Evolutionary conservation across 345 rosid genomes (phyloP), one percentile per base, ranked within the genome.

Genomic region (Eucalyptus lansdowneana): DNA sequence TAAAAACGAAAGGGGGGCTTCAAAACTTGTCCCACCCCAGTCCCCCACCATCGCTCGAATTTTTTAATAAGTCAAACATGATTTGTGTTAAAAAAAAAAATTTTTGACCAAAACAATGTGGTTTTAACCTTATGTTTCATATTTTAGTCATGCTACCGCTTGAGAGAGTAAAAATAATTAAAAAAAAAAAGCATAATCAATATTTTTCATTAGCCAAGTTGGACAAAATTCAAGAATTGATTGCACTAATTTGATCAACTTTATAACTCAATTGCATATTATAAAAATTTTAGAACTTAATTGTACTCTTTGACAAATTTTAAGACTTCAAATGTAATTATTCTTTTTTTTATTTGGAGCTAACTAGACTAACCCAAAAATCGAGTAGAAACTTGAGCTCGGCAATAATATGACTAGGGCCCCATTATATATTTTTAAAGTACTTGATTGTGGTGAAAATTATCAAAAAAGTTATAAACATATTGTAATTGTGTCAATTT

Each of bases 281-380:
- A 3, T 53, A 8, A 53, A 19, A 53, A 1, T 4, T 53, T 53
- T 53, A 53, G 0, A 53, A 53, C 0, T 44, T 44, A 44, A 44
- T 42, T 2, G 0, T 0, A 53, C 56, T 19, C 2, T 3, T 0
- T 53, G 0, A 53, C 0, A 53, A 53, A 53, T 53, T 53, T 53
- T 53, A 53, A 53, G 5, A 53, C 58, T 53, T 53, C 58, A 53
- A 53, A 0, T 53, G 0, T 53, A 8, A 11, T 60, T 62, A 6
- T 60, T 60, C 3, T 12, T 11, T 47, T 47, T 5, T 11, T 60
- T 25, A 60, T 14, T 65, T n/a, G 76, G 76, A 69, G 24, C 42
- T 8, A 16, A 34, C 80, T 69, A 34, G 80, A 34, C 1, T 16
- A 0, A 69, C 13, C 44, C 21, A 69, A 10, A 17, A 69, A 34